Conservation (phyloP, 257 asterid genomes). For the Penstemon barbatus region DNA sequence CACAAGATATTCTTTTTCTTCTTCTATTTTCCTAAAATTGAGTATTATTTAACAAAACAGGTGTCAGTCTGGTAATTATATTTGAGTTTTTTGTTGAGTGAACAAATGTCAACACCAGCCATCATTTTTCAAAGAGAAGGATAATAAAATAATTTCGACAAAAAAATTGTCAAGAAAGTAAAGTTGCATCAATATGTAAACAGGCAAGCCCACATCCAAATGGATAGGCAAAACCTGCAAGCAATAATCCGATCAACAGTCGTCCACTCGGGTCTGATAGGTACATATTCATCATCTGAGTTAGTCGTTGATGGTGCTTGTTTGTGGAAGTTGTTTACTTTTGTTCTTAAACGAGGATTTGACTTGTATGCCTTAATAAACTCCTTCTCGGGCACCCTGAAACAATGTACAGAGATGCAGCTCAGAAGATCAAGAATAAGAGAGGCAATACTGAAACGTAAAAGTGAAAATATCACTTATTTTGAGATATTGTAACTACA, state of each 20-base stretch:
- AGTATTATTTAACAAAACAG: conserved; percentile 16
- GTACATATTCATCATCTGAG: conserved; percentile 71
- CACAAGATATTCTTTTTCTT: conserved; percentile 82
- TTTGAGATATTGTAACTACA: conserved; percentile 11
- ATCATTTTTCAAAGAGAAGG: conserved; percentile 21
- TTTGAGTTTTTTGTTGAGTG: conserved; percentile 14
- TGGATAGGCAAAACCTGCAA: conserved; percentile 57
- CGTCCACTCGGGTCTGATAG: conserved; percentile 96
- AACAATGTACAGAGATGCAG: conserved; percentile 27
- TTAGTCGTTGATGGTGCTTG: conserved; percentile 71
- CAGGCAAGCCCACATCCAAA: conserved; percentile 17
- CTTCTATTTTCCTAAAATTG: conserved; percentile 59
- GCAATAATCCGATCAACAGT: conserved; percentile 88
- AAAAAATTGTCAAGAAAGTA: neutral
- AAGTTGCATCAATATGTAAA: conserved; percentile 18
- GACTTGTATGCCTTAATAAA: conserved; percentile 84
- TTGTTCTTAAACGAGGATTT: conserved; percentile 83
- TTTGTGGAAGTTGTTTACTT: conserved; percentile 76
- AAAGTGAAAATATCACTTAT: conserved; percentile 1
- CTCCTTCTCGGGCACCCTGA: conserved; percentile 94
- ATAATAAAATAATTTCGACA: neutral
- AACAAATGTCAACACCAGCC: conserved; percentile 26
- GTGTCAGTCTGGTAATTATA: conserved; percentile 6
- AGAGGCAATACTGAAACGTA: conserved; percentile 9
- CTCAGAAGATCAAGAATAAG: conserved; percentile 22